A percentile compares a stretch with the other conserved stretches of the same genome.
Evolutionary conservation across 2,329 filamentous ascomycete genomes (phyloP).

Genomic region (Cercospora sp.): DNA sequence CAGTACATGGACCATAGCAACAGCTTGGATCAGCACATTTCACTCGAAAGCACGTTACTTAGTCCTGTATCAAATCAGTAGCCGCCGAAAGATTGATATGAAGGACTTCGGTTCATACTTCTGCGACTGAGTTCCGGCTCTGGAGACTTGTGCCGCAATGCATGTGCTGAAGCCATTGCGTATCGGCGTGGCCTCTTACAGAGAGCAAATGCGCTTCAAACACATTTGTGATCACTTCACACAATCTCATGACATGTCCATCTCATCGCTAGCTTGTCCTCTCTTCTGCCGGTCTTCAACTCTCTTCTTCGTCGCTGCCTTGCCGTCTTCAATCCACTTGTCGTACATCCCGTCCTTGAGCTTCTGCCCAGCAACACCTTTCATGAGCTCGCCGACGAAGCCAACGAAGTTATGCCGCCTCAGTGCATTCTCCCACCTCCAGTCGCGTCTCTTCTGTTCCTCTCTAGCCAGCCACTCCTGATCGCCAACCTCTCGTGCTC

Average conservation of each 20-base stretch:
- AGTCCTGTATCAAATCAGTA: not conserved
- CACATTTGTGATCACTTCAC: not conserved
- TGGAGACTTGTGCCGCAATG: not conserved
- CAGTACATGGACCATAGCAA: not conserved
- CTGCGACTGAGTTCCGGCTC: not conserved
- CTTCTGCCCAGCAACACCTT: conserved; percentile 78
- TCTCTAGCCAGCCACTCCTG: conserved; percentile 73
- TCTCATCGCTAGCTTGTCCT: conserved; percentile 42
- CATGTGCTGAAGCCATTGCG: not conserved
- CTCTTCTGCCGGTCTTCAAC: conserved; percentile 49
- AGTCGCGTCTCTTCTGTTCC: conserved; percentile 78
- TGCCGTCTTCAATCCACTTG: conserved; percentile 69
- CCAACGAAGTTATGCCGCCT: conserved; percentile 94
- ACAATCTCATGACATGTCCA: conserved; percentile 38
- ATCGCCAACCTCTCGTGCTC: conserved; percentile 81
- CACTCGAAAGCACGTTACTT: not conserved
- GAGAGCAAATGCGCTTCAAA: not conserved
- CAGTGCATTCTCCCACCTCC: conserved; percentile 94
- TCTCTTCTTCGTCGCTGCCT: conserved; percentile 56
- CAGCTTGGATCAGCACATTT: not conserved
- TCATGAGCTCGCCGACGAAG: conserved; percentile 86
- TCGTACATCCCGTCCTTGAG: conserved; percentile 67
- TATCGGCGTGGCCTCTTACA: not conserved
- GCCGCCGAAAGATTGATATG: not conserved
- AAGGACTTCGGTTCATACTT: not conserved